Base-by-base conservation (phyloP, 352 stramenopile genomes). In the Aphanomyces astaci region DNA sequence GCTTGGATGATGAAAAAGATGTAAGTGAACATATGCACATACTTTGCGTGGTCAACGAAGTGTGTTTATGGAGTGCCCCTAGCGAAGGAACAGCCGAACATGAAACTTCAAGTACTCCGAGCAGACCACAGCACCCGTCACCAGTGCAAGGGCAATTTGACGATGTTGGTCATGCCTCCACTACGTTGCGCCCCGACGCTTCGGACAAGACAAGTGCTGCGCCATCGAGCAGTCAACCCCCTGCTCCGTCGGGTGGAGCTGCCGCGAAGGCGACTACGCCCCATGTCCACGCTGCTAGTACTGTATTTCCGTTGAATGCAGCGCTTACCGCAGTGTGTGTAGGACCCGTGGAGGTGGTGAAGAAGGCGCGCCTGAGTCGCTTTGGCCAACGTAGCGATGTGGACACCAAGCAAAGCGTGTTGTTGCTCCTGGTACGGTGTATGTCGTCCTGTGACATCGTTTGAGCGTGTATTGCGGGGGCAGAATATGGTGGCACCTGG, bases 1-100 rank as follows among this genome's bases (percentile, higher is more conserved):
- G 89, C 90, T 33, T 97, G 90, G 90, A 96, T 97, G 85, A 86
- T 79, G 63, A 96, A 96, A 76, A 93, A 93, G 72, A 92, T 92
- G 85, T 92, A 72, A 43, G 36, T 43, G n/a, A n/a, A 43, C 36
- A 43, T 15, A 43, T 15, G 36, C 36, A 7, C 15, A 7, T 15
- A 43, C 36, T 7, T 43, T 43, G 36, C n/a, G n/a, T n/a, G n/a
- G n/a, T n/a, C n/a, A n/a, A n/a, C n/a, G n/a, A n/a, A n/a, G n/a
- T n/a, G n/a, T n/a, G n/a, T n/a, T n/a, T n/a, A n/a, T n/a, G n/a
- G n/a, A n/a, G n/a, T 43, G 7, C 36, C 15, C 15, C 7, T 43
- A 43, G 36, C 36, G 36, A 43, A 15, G 36, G 36, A 43, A 43
- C 7, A 15, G 36, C 36, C 15, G 36, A 43, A 7, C 7, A 43